A percentile compares a stretch with the other conserved stretches of the same genome.
phyloP scores from a whole-genome alignment of 768 basidiomycete species.

The Podaxis carcinomalis region DNA sequence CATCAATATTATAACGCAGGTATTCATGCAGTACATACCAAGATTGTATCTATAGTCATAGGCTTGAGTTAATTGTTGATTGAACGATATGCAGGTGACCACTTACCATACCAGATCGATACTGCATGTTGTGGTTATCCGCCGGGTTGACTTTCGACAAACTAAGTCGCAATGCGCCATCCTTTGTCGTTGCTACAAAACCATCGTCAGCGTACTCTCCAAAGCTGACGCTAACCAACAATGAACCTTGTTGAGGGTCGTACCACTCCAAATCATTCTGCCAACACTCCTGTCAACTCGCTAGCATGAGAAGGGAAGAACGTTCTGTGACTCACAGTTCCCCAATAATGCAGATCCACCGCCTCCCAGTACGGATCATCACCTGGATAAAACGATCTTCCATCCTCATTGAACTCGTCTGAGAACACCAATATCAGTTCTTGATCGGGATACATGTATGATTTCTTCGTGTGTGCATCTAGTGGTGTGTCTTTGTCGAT shows the following conservation, averaged over 20 bases:
- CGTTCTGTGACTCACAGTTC: slow-evolving; percentile 36
- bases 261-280: slow-evolving; percentile 78
- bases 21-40: slow-evolving; percentile 19
- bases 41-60: slow-evolving; percentile 26
- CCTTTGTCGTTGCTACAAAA: slow-evolving; percentile 51
- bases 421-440: slow-evolving; percentile 61
- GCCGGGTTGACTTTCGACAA: slow-evolving; percentile 44
- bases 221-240: neutral
- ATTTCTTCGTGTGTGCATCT: slow-evolving; percentile 43
- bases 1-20: neutral
- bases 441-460: slow-evolving; percentile 51
- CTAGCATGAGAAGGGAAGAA: neutral
- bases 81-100: neutral
- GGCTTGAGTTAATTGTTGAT: neutral
- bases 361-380: slow-evolving; percentile 66
- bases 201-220: neutral
- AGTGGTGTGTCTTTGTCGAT: slow-evolving; percentile 75
- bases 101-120: slow-evolving; percentile 47
- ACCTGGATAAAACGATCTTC: slow-evolving; percentile 65
- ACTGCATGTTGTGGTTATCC: slow-evolving; percentile 66
- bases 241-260: slow-evolving; percentile 46
- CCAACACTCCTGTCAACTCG: neutral
- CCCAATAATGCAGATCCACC: slow-evolving; percentile 67
- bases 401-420: slow-evolving; percentile 78
- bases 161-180: slow-evolving; percentile 69